Conservation (phyloP, 148 eudicot genomes). For the Rheum nobile region DNA sequence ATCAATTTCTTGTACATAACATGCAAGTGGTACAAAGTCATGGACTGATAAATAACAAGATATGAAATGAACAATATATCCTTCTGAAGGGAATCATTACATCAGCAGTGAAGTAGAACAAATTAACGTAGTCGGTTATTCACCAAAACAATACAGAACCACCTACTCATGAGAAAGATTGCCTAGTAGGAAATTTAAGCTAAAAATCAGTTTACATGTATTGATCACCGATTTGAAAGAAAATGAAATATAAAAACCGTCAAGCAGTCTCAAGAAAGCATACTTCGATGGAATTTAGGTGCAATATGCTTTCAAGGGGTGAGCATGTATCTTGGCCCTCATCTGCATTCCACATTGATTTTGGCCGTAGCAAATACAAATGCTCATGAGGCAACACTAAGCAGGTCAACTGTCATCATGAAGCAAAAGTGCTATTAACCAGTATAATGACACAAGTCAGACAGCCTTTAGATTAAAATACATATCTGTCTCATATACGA, state of each 20-base stretch:
- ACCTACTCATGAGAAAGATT: background rate
- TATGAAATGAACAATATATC: no score
- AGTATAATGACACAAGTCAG: background rate
- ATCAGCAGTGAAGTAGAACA: background rate
- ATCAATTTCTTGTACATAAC: background rate
- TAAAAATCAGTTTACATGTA: background rate
- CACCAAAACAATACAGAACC: background rate
- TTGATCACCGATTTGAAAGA: background rate
- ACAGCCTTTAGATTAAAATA: background rate
- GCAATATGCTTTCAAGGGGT: conserved; percentile 74
- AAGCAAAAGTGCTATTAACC: conserved; percentile 14
- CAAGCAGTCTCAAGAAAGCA: background rate
- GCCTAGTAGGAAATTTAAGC: background rate
- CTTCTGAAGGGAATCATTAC: background rate
- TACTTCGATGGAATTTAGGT: conserved; percentile 42
- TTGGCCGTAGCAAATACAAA: conserved; percentile 45
- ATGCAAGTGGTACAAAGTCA: background rate
- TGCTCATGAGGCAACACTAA: conserved; percentile 71
- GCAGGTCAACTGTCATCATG: conserved; percentile 75
- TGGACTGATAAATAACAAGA: background rate
- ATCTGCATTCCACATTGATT: conserved; percentile 89
- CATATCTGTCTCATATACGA: background rate
- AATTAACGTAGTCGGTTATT: background rate
- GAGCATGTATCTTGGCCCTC: conserved; percentile 47
- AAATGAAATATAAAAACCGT: background rate